These are phyloP conservation scores for Nigrospora oryzae DNA, from an alignment of 2,329 filamentous ascomycete species.

Conservation along the genomic window DNA sequence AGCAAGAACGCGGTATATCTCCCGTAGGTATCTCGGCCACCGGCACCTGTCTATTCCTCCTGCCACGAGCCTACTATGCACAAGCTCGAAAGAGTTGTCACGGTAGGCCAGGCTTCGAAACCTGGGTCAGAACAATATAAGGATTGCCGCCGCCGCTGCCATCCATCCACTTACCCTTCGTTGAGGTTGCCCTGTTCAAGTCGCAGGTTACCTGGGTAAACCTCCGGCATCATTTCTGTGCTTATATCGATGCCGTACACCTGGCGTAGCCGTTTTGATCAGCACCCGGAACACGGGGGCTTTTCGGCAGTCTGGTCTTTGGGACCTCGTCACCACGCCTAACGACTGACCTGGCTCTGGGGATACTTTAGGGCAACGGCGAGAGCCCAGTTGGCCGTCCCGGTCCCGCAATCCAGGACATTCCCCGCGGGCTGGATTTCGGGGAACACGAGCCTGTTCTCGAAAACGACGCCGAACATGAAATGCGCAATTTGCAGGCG, in stretches of 20 bases:
- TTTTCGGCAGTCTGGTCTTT: not conserved
- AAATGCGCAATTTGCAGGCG: constrained; percentile 56
- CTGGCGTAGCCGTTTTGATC: constrained; percentile 26
- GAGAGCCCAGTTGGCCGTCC: constrained; percentile 54
- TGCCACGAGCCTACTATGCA: constrained; percentile 68
- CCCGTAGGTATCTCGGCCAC: constrained; percentile 69
- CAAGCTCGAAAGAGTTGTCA: constrained; percentile 67
- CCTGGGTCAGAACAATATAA: constrained; percentile 6
- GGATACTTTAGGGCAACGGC: not conserved
- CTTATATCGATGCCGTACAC: constrained; percentile 66
- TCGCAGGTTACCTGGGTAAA: constrained; percentile 50
- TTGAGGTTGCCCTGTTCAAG: constrained; percentile 69
- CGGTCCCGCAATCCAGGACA: constrained; percentile 66
- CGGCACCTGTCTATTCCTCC: constrained; percentile 63
- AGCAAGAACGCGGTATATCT: constrained; percentile 64
- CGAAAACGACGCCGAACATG: constrained; percentile 56
- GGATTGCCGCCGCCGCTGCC: constrained; percentile 1
- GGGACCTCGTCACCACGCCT: no score
- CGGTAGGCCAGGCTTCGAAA: constrained; percentile 37
- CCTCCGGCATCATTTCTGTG: constrained; percentile 45
- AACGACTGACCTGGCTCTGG: not conserved
- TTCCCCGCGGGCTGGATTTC: constrained; percentile 47
- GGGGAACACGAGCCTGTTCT: constrained; percentile 62
- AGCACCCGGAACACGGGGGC: no score
- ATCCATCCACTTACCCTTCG: constrained; percentile 34